phyloP scores from a whole-genome alignment of 768 basidiomycete species.

The Sporobolomyces phaffii region DNA sequence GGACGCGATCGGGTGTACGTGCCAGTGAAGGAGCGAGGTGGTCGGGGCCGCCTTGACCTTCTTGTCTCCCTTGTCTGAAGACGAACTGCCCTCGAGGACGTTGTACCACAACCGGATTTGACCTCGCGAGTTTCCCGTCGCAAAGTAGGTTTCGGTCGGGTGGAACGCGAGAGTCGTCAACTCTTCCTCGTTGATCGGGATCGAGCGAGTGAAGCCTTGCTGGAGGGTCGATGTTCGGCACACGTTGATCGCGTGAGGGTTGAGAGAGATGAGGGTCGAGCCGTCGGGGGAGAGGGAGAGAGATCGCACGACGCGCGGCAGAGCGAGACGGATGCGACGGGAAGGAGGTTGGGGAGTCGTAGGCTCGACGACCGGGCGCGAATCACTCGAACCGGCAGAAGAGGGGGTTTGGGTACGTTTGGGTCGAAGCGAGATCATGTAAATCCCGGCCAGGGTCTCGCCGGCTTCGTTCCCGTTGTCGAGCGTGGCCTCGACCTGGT shows the following conservation, averaged over 20 bases:
- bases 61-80: not conserved
- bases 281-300: constrained; percentile 71
- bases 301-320: constrained; percentile 46
- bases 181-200: constrained; percentile 60
- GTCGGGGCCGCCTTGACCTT: constrained; percentile 54
- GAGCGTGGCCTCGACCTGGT: not conserved
- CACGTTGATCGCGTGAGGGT: constrained; percentile 72
- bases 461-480: not conserved
- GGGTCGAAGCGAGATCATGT: constrained; percentile 27
- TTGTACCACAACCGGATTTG: constrained; percentile 89
- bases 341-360: constrained; percentile 22
- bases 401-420: not conserved
- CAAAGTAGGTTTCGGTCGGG: constrained; percentile 86
- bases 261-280: constrained; percentile 67
- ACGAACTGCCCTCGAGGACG: constrained; percentile 51
- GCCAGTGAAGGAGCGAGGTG: constrained; percentile 88
- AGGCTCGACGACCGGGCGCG: not conserved
- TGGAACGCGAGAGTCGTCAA: constrained; percentile 82
- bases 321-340: constrained; percentile 37
- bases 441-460: constrained; percentile 20
- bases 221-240: constrained; percentile 51
- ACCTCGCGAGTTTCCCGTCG: constrained; percentile 83
- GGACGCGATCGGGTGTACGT: constrained; percentile 84
- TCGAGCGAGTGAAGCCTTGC: constrained; percentile 48
- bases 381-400: not conserved